Evolutionary conservation across 192 early-diverging fungal species (phyloP).

Genomic region (Chytriomyces sp.): DNA sequence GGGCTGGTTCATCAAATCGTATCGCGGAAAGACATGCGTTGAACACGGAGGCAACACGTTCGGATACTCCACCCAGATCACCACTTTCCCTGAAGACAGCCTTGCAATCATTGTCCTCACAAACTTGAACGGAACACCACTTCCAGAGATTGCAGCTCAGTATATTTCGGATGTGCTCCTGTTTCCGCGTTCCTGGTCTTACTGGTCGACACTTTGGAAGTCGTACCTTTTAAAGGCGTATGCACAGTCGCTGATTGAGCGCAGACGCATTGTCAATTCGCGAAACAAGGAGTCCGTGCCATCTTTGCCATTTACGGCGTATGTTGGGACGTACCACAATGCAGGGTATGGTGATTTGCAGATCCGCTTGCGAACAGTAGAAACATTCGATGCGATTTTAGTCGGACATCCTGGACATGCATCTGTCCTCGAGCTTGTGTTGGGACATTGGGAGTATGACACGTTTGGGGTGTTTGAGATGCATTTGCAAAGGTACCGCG

Average conservation of each 20-base stretch:
- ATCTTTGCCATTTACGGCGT: neutral
- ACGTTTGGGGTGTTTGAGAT: conserved; percentile 18
- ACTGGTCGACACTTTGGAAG: neutral
- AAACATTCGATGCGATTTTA: neutral
- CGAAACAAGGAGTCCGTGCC: neutral
- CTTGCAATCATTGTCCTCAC: conserved; percentile 28
- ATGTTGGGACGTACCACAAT: conserved; percentile 3
- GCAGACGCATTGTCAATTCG: neutral
- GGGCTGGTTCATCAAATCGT: conserved; percentile 21
- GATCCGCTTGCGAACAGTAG: neutral
- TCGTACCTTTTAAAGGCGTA: neutral
- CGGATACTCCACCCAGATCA: conserved; percentile 14
- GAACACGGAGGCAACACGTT: neutral
- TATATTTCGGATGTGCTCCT: neutral
- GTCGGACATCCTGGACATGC: neutral
- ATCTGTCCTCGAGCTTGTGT: neutral
- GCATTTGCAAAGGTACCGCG: neutral
- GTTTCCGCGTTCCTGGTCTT: neutral
- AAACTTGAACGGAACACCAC: neutral
- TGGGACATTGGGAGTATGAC: conserved; percentile 26
- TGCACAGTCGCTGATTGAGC: neutral
- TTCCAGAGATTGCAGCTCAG: neutral
- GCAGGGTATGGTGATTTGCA: neutral
- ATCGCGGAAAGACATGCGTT: conserved; percentile 19
- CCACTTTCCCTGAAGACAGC: conserved; percentile 19